Percentiles rank a stretch among this genome's conserved stretches.
phyloP scores from a whole-genome alignment of 2,329 filamentous ascomycete genomes.

The Ramularia collo-cygni region DNA sequence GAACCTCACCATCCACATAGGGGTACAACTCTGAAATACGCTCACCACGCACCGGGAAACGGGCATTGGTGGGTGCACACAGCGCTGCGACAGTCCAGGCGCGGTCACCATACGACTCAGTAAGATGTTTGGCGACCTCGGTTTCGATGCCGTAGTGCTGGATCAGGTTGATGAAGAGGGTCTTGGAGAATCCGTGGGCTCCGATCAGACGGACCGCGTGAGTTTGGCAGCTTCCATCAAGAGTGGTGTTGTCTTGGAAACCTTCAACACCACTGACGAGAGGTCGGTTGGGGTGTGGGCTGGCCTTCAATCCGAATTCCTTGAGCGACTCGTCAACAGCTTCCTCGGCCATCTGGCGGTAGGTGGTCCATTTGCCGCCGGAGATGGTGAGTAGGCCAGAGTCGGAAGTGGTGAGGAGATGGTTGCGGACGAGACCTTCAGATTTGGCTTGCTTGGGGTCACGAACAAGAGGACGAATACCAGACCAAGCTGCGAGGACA shows the following conservation, averaged over 20 bases:
- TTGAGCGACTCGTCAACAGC: constrained; percentile 74
- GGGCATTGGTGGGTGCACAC: constrained; percentile 65
- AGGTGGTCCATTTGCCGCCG: constrained; percentile 89
- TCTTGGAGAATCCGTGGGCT: constrained; percentile 81
- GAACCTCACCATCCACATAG: constrained; percentile 85
- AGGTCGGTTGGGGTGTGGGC: constrained; percentile 49
- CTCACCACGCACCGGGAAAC: constrained; percentile 77
- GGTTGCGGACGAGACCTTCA: constrained; percentile 80
- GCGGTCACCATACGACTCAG: constrained; percentile 81
- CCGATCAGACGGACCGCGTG: constrained; percentile 75
- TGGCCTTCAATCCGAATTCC: constrained; percentile 57
- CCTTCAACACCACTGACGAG: constrained; percentile 63
- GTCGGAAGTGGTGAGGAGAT: constrained; percentile 70
- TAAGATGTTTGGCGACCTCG: constrained; percentile 83
- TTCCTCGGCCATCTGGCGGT: constrained; percentile 88
- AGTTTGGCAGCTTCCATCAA: constrained; percentile 74
- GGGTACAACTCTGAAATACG: constrained; percentile 77
- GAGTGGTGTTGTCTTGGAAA: constrained; percentile 62
- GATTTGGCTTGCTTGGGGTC: constrained; percentile 82
- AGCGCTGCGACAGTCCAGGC: constrained; percentile 85
- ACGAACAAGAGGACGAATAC: constrained; percentile 77
- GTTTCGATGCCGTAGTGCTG: constrained; percentile 90
- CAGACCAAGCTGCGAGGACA: constrained; percentile 85
- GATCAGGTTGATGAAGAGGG: constrained; percentile 89
- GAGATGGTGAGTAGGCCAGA: constrained; percentile 79